phyloP scores from a whole-genome alignment of 371 early-diverging fungal species.

The Apophysomyces ossiformis region DNA sequence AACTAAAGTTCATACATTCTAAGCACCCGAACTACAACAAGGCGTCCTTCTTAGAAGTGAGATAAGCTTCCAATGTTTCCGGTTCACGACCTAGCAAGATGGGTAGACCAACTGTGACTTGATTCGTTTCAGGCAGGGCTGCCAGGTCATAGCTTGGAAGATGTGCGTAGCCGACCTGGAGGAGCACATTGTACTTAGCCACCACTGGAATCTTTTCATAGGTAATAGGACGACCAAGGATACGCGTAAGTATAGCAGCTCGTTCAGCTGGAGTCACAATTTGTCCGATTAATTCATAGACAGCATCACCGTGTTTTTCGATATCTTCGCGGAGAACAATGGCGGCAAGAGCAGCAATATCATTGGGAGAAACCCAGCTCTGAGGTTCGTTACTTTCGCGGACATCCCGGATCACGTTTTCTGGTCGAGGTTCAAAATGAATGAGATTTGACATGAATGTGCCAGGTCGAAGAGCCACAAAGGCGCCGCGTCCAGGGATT shows the following conservation, averaged over 20 bases:
- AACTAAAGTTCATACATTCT: too few species aligned
- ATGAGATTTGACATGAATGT: constrained; percentile 37
- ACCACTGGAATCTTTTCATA: constrained; percentile 11
- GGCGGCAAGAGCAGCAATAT: constrained; percentile 23
- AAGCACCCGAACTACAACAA: too few species aligned
- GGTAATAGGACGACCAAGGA: constrained; percentile 13
- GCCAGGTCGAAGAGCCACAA: constrained; percentile 40
- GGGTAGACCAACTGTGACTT: neutral
- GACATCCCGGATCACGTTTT: constrained; percentile 5
- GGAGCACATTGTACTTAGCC: constrained; percentile 9
- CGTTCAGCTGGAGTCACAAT: constrained; percentile 16
- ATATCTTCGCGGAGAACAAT: constrained; percentile 20
- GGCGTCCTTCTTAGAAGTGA: constrained; percentile 3
- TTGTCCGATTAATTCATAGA: constrained; percentile 20
- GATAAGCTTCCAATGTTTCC: constrained; percentile 13
- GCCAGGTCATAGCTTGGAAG: neutral
- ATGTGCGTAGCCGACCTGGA: neutral
- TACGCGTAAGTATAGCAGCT: constrained; percentile 9
- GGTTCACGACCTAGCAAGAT: constrained; percentile 16
- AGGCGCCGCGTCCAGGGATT: constrained; percentile 21
- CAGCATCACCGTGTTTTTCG: constrained; percentile 22
- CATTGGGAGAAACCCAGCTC: constrained; percentile 19
- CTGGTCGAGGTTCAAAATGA: neutral
- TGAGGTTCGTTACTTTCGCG: constrained; percentile 7
- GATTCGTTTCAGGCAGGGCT: neutral